These are phyloP conservation scores for Starmerella vaccinii DNA, from an alignment of 805 yeast genomes.

Conservation along the genomic window DNA sequence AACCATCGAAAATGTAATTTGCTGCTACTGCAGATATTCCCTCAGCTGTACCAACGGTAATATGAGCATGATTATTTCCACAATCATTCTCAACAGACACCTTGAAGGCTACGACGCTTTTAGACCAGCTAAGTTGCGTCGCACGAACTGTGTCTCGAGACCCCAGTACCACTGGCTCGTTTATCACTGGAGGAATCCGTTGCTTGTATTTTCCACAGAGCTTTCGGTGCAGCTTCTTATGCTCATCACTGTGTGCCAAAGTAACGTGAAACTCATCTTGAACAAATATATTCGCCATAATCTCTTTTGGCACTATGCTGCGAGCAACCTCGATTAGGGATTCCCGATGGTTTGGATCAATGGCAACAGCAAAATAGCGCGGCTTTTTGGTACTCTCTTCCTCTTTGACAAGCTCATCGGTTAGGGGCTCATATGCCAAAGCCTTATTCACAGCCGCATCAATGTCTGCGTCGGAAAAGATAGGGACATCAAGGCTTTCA, in stretches of 20 bases:
- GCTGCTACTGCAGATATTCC: slow-evolving; percentile 10
- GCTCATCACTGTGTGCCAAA: slow-evolving; percentile 24
- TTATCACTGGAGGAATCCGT: neutral
- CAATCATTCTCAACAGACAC: slow-evolving; percentile 35
- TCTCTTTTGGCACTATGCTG: slow-evolving; percentile 12
- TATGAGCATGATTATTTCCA: slow-evolving; percentile 47
- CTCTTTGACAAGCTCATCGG: slow-evolving; percentile 11
- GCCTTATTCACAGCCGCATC: slow-evolving; percentile 44
- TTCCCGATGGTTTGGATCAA: slow-evolving; percentile 24
- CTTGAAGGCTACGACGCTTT: slow-evolving; percentile 44
- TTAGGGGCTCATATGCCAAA: slow-evolving; percentile 13
- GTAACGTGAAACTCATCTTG: slow-evolving; percentile 30
- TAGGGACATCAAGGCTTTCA: slow-evolving; percentile 28
- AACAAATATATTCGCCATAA: slow-evolving; percentile 10
- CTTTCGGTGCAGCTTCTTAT: slow-evolving; percentile 1
- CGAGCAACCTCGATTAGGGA: slow-evolving; percentile 22
- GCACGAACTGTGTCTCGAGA: slow-evolving; percentile 23
- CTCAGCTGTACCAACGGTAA: slow-evolving; percentile 49
- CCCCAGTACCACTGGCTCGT: neutral
- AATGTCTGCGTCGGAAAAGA: slow-evolving; percentile 35
- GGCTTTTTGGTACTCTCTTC: slow-evolving; percentile 12
- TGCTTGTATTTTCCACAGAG: slow-evolving; percentile 7
- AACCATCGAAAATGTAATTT: slow-evolving; percentile 9
- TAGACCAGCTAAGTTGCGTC: slow-evolving; percentile 41
- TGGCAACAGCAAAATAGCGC: slow-evolving; percentile 38